Conservation (phyloP, 1,139 yeast genomes). For the Debaryomyces fabryi region DNA sequence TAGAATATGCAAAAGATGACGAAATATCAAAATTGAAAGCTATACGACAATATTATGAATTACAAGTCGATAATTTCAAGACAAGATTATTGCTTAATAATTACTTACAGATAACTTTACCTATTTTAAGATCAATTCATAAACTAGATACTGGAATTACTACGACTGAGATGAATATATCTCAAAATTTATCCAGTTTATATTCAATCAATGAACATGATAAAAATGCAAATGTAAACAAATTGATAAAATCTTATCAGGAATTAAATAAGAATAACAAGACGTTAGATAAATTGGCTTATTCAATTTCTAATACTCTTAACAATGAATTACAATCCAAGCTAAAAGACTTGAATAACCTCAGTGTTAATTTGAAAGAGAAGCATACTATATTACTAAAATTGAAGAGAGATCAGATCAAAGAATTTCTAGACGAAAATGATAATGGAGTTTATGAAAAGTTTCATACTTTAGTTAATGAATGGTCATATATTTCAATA, state of each 20-base stretch:
- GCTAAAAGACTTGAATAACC: slow-evolving; percentile 16
- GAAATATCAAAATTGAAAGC: slow-evolving; percentile 13
- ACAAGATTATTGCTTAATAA: slow-evolving; percentile 27
- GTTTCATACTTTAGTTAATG: slow-evolving; percentile 18
- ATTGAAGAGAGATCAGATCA: slow-evolving; percentile 10
- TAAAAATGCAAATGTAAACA: slow-evolving; percentile 19
- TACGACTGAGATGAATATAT: slow-evolving; percentile 32
- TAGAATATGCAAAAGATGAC: not conserved
- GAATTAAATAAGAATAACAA: slow-evolving; percentile 12
- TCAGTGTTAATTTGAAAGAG: slow-evolving; percentile 18
- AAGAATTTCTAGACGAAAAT: not conserved
- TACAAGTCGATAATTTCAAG: slow-evolving; percentile 28
- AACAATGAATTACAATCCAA: slow-evolving; percentile 18
- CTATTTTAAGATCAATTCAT: slow-evolving; percentile 38
- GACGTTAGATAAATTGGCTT: slow-evolving; percentile 9
- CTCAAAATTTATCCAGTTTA: slow-evolving; percentile 26
- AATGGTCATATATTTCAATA: slow-evolving; percentile 29
- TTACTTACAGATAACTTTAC: slow-evolving; percentile 30
- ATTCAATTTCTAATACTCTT: slow-evolving; percentile 9
- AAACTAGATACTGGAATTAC: slow-evolving; percentile 31
- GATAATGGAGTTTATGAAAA: slow-evolving; percentile 2
- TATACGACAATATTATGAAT: slow-evolving; percentile 22
- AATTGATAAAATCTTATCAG: slow-evolving; percentile 20
- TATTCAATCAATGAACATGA: slow-evolving; percentile 17
- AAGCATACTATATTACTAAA: slow-evolving; percentile 11